Conservation (phyloP, 257 asterid species). For the Ehretia macrophylla region DNA sequence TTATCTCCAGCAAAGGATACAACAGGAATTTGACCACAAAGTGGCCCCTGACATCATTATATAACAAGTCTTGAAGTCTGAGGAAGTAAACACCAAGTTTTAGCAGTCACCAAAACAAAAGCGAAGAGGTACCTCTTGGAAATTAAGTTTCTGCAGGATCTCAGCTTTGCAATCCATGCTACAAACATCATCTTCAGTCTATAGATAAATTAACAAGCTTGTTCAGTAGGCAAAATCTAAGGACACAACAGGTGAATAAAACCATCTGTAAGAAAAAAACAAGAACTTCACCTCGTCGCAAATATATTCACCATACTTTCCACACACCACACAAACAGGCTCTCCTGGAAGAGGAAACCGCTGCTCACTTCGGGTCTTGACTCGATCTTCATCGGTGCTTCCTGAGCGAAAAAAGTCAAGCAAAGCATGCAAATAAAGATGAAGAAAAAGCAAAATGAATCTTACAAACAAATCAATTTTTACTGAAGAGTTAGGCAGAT, state of each 20-base stretch:
- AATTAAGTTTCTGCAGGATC: conserved; percentile 43
- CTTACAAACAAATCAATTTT: too few relatives aligned
- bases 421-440: conserved; percentile 13
- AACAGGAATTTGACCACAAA: conserved; percentile 21
- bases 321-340: conserved; percentile 71
- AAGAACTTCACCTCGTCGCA: conserved; percentile 59
- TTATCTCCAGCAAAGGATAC: conserved; percentile 35
- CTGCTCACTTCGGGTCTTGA: conserved; percentile 62
- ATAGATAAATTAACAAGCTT: conserved; percentile 16
- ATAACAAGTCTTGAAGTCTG: conserved; percentile 11
- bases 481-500: too few relatives aligned
- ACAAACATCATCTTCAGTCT: conserved; percentile 87
- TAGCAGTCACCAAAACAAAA: conserved; percentile 1
- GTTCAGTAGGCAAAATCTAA: conserved; percentile 9
- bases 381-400: conserved; percentile 30
- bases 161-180: conserved; percentile 80
- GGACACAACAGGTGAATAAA: conserved; percentile 7
- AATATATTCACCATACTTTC: conserved; percentile 87
- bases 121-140: conserved; percentile 42
- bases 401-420: conserved; percentile 39
- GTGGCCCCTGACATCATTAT: conserved; percentile 33
- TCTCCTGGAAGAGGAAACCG: conserved; percentile 78
- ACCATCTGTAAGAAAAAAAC: conserved; percentile 1
- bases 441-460: conserved; percentile 2
- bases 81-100: conserved; percentile 2